Base-by-base conservation (phyloP, 371 early-diverging fungal genomes). In the Mortierella sp. region DNA sequence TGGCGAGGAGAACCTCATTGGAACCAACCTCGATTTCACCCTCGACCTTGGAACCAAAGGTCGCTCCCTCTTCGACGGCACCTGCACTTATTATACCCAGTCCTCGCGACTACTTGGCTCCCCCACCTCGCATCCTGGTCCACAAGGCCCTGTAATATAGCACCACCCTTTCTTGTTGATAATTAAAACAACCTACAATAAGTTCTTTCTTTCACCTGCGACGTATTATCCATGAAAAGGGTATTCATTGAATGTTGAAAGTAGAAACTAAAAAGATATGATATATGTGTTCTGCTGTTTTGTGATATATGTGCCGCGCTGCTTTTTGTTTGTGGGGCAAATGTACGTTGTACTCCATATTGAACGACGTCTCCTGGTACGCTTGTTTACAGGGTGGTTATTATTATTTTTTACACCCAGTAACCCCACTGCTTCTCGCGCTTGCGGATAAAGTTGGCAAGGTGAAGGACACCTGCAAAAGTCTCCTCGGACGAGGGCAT, bases 401-500 rank as follows among this genome's bases (percentile, higher is more conserved):
- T 74, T 55, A 42, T 55, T 70, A 63, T 60, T n/a, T 19, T 71
- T 78, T 47, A 76, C 14, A n/a, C 74, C 58, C 73, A 24, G 73
- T 74, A 63, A 1, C 86, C 78, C 86, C 86, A 86, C 52, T 82
- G 82, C 71, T 86, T 86, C 78, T 89, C 89, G 28, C 88, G 84
- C 63, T 78, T 71, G 70, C 83, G 82, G 79, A 91, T 89, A 55
- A 85, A 89, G 48, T 84, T 80, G 72, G 79, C 83, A 13, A 90
- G 77, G 21, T 86, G 80, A 70, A 84, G 19, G 50, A 92, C 60
- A 4, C 82, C 90, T 0, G 91, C 91, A 28, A 88, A 77, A 24
- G 88, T 91, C 65, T 93, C 92, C 75, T 91, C 80, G 5, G 90
- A 91, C 5, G 88, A 88, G 16, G 92, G 91, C 38, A 90, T 44